phyloP scores from a whole-genome alignment of 106 monocot species.

The Dioscorea dumetorum region DNA sequence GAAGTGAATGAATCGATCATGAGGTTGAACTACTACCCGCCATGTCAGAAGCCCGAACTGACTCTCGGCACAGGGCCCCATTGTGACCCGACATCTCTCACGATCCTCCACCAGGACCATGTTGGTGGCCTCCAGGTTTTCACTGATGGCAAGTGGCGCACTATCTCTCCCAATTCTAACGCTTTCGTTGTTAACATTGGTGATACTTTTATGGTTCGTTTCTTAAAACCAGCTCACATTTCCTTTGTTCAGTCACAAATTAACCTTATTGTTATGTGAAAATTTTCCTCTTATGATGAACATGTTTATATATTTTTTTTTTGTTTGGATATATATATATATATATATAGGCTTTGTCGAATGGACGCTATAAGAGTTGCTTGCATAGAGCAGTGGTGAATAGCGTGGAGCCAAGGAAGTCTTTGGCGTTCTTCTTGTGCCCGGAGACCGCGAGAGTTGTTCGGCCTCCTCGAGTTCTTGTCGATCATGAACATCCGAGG shows the following conservation, averaged over 20 bases:
- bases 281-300: too few relatives aligned
- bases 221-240: background rate
- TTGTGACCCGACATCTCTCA: conserved; percentile 48
- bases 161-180: conserved; percentile 26
- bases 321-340: background rate
- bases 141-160: conserved; percentile 35
- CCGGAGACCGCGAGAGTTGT: conserved; percentile 17
- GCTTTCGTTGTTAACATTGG: conserved; percentile 61
- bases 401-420: conserved; percentile 10
- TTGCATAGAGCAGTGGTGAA: conserved; percentile 43
- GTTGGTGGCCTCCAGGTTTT: conserved; percentile 54
- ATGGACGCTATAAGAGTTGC: conserved; percentile 53
- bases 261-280: too few relatives aligned
- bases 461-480: conserved; percentile 11
- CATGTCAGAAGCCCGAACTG: conserved; percentile 43
- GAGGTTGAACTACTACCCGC: conserved; percentile 57
- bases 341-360: conserved; percentile 48
- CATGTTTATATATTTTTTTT: background rate
- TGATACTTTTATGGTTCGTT: conserved; percentile 59
- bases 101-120: conserved; percentile 36
- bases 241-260: background rate
- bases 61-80: conserved; percentile 55
- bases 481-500: conserved; percentile 11
- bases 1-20: conserved; percentile 30
- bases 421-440: conserved; percentile 42